phyloP scores from a whole-genome alignment of 768 basidiomycete genomes.

The Lactarius akahatsu region DNA sequence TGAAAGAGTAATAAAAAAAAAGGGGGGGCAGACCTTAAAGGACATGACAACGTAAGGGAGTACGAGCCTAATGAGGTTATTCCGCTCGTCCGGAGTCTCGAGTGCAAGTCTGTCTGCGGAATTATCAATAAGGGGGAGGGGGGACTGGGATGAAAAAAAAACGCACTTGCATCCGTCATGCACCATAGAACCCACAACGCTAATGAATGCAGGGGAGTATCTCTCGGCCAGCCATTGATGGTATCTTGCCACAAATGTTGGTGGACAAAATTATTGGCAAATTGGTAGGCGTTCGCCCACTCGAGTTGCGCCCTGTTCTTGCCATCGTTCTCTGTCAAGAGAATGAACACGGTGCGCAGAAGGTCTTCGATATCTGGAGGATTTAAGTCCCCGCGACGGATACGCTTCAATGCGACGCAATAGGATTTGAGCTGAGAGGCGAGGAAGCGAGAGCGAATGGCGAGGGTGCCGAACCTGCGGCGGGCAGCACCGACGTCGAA shows the following conservation, averaged over 20 bases:
- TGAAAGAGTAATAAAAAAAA: constrained; percentile 35
- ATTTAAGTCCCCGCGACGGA: constrained; percentile 37
- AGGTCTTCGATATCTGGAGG: constrained; percentile 35
- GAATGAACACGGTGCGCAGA: constrained; percentile 51
- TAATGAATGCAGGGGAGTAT: constrained; percentile 48
- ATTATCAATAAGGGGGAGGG: not conserved
- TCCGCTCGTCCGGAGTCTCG: constrained; percentile 34
- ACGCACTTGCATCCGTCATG: constrained; percentile 50
- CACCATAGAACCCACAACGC: constrained; percentile 68
- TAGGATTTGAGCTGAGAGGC: constrained; percentile 42
- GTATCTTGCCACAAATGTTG: constrained; percentile 45
- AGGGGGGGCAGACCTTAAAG: constrained; percentile 37
- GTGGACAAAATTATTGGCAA: constrained; percentile 47
- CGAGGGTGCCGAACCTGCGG: constrained; percentile 49
- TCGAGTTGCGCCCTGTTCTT: constrained; percentile 58
- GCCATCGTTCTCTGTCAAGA: constrained; percentile 69
- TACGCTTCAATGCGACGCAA: constrained; percentile 35
- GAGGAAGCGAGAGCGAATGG: constrained; percentile 41
- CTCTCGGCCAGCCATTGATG: constrained; percentile 57
- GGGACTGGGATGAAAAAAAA: not conserved
- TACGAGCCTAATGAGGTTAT: constrained; percentile 33
- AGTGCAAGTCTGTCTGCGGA: constrained; percentile 33
- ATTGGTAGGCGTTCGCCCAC: constrained; percentile 48
- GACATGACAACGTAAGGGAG: constrained; percentile 32
- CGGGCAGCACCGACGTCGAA: constrained; percentile 55